Evolutionary conservation across 148 eudicot genomes (phyloP), one percentile per base, ranked within the genome.

Genomic region (Amaranthus cruentus): DNA sequence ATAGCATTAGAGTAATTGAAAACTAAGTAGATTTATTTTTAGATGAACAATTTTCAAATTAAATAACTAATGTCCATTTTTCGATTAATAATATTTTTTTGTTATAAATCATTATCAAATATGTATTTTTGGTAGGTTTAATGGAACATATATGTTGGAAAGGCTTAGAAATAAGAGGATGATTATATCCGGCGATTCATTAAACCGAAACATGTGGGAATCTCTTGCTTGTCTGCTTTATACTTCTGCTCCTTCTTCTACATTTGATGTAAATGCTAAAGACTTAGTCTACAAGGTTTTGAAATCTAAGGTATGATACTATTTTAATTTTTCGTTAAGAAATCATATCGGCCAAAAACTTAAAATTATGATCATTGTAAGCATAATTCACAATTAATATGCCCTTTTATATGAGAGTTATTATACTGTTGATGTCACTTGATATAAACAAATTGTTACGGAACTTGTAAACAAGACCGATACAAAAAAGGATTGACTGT

Each of bases 221-320:
- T 86, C 83, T 69, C 85, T 83, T 48, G 88, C 85, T 81, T 86
- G 86, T 57, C 86, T 86, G 54, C 76, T 86, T 9, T 86, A 81
- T 43, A 64, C 88, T 4, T 74, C 78, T 3, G 69, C 83, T 77
- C 79, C 79, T 49, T 48, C 86, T 14, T 78, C 84, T 57, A 62
- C 58, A 74, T 73, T 75, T 69, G 12, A 69, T 4, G 78, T 79
- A 28, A 7, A 81, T 49, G 78, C 76, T 21, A 18, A 69, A n/a
- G 47, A 59, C 38, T 67, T 69, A 2, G 11, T 58, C 6, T 72
- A 86, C 69, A 81, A 81, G 57, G 51, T 85, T 9, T 67, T 81
- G 42, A 81, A 57, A 77, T 80, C 86, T 5, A 76, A 81, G 84
- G 88, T 83, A 74, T 11, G 6, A 9, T 4, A 11, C 3, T 2